These are phyloP conservation scores for Ogataea ganodermae DNA, from an alignment of 805 yeast species.

Conservation along the genomic window DNA sequence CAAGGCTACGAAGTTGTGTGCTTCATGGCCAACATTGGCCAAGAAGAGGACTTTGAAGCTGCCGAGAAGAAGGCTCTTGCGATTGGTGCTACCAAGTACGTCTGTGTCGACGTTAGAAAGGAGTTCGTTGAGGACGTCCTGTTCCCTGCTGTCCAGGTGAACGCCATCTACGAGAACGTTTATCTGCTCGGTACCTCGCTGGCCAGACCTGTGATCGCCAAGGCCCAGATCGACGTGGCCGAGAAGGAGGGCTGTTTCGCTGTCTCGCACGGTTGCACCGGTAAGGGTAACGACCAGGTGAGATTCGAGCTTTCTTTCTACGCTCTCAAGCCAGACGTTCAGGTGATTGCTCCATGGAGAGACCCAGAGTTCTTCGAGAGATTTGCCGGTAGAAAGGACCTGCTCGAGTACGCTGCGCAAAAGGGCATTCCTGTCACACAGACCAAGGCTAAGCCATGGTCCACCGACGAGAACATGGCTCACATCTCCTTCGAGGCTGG, in stretches of 20 bases:
- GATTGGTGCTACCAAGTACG: constrained; percentile 96
- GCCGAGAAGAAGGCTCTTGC: constrained; percentile 95
- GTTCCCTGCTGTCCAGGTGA: constrained; percentile 95
- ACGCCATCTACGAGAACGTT: constrained; percentile 97
- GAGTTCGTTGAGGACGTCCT: constrained; percentile 92
- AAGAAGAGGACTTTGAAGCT: constrained; percentile 98
- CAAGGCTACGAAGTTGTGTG: constrained; percentile 98
- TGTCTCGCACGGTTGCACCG: constrained; percentile 98
- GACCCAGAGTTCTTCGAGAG: constrained; percentile 91
- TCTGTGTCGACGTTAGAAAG: constrained; percentile 90
- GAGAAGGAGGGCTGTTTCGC: constrained; percentile 98
- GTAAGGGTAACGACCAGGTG: constrained; percentile 99
- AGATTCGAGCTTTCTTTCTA: constrained; percentile 96
- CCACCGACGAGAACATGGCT: constrained; percentile 98
- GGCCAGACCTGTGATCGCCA: constrained; percentile 98
- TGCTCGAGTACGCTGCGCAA: constrained; percentile 88
- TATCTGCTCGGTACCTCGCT: constrained; percentile 95
- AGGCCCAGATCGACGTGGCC: constrained; percentile 97
- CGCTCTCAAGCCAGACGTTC: constrained; percentile 96
- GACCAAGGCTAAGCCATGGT: constrained; percentile 99
- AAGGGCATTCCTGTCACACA: constrained; percentile 94
- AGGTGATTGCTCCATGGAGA: constrained; percentile 99
- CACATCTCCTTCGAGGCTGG: constrained; percentile 99
- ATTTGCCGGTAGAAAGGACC: constrained; percentile 97
- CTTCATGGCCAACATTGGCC: constrained; percentile 98